A percentile compares a stretch with the other conserved stretches of the same genome.
Conservation (phyloP, 1,139 yeast species). For the Yamadazyma triangularis region DNA sequence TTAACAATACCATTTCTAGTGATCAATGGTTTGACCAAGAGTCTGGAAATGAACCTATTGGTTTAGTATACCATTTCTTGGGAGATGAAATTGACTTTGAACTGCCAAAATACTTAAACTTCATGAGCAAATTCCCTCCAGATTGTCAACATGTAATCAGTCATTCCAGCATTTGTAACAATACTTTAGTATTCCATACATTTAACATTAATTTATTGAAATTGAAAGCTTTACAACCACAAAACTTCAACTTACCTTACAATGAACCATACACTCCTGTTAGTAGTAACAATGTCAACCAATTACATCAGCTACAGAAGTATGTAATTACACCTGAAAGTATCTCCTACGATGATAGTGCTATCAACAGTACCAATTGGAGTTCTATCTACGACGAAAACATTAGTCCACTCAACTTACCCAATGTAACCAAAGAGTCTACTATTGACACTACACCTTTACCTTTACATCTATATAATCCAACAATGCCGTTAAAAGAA, state of each 20-base stretch:
- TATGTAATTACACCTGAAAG: conserved; percentile 23
- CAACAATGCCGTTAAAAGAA: conserved; percentile 27
- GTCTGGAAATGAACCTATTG: conserved; percentile 34
- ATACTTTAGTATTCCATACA: conserved; percentile 55
- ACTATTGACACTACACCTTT: conserved; percentile 18
- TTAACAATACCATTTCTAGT: conserved; percentile 38
- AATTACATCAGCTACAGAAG: conserved; percentile 31
- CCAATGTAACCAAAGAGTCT: conserved; percentile 12
- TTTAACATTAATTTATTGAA: conserved; percentile 52
- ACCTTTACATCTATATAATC: conserved; percentile 14
- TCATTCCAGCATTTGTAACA: conserved; percentile 60
- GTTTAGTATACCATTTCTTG: conserved; percentile 69
- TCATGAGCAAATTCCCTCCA: conserved; percentile 46
- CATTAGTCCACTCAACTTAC: conserved; percentile 25
- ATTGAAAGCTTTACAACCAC: conserved; percentile 51
- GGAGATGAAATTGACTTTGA: conserved; percentile 59
- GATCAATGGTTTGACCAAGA: conserved; percentile 26
- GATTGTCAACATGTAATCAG: conserved; percentile 62
- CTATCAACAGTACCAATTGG: conserved; percentile 30
- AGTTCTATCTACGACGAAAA: conserved; percentile 38
- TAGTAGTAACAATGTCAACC: conserved; percentile 14
- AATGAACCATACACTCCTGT: conserved; percentile 15
- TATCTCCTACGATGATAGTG: conserved; percentile 14
- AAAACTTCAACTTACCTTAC: conserved; percentile 49
- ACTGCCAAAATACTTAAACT: conserved; percentile 36